phyloP scores from a whole-genome alignment of 2,329 filamentous ascomycete species.

The Trichoderma asperellum region DNA sequence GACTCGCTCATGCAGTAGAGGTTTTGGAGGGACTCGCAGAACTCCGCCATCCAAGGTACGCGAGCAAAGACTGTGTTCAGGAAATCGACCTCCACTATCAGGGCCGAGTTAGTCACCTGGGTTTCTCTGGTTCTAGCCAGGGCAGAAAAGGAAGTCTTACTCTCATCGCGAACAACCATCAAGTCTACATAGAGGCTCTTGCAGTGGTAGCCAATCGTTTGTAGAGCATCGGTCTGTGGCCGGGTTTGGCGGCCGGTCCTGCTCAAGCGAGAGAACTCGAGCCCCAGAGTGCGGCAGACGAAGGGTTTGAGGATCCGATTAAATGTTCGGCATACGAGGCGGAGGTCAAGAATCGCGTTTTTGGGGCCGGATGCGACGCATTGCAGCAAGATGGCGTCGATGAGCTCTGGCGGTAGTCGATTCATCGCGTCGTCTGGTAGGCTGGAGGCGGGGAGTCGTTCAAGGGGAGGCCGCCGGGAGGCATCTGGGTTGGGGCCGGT shows the following conservation, averaged over 20 bases:
- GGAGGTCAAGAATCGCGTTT: constrained; percentile 50
- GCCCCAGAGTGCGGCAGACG: constrained; percentile 51
- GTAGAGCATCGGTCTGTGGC: constrained; percentile 48
- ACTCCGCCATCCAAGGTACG: constrained; percentile 51
- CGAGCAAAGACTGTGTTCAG: constrained; percentile 51
- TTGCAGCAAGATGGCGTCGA: constrained; percentile 51
- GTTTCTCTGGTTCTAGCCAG: background rate
- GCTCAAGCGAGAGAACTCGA: constrained; percentile 56
- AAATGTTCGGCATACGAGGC: constrained; percentile 55
- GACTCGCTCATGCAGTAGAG: constrained; percentile 53
- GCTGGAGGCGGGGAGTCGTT: constrained; percentile 11
- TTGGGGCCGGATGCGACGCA: constrained; percentile 49
- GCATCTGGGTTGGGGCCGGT: constrained; percentile 6
- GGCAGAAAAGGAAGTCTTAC: constrained; percentile 40
- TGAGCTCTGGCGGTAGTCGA: constrained; percentile 52
- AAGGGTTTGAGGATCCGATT: constrained; percentile 51
- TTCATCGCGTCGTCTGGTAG: constrained; percentile 44
- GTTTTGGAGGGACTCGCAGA: constrained; percentile 49
- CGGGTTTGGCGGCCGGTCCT: constrained; percentile 40
- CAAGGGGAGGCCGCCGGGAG: constrained; percentile 7
- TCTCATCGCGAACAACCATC: constrained; percentile 57
- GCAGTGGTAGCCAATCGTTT: constrained; percentile 52
- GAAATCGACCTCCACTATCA: constrained; percentile 52
- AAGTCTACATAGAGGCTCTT: constrained; percentile 56
- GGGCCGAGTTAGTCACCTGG: constrained; percentile 28